Conservation (phyloP, 1,139 yeast species). For the Pichia sp. region DNA sequence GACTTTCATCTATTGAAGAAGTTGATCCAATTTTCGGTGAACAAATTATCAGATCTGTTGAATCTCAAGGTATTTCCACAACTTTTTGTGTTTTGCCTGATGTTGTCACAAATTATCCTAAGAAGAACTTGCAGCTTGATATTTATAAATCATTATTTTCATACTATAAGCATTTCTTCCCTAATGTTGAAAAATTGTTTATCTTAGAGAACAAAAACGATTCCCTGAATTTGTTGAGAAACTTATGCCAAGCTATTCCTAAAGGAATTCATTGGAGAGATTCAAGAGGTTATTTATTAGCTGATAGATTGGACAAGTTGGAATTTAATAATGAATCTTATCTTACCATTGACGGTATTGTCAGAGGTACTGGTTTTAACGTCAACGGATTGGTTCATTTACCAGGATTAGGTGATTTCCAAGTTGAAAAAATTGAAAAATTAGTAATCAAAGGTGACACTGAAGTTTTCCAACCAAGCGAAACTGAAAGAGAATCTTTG, state of each 20-base stretch:
- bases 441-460: slow-evolving; percentile 22
- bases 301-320: slow-evolving; percentile 53
- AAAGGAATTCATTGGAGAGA: slow-evolving; percentile 89
- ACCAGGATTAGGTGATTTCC: slow-evolving; percentile 88
- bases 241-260: slow-evolving; percentile 80
- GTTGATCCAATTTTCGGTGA: slow-evolving; percentile 79
- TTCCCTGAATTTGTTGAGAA: slow-evolving; percentile 60
- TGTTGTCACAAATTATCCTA: slow-evolving; percentile 55
- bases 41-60: slow-evolving; percentile 77
- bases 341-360: slow-evolving; percentile 68
- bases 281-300: slow-evolving; percentile 75
- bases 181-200: slow-evolving; percentile 70
- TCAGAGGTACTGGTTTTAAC: slow-evolving; percentile 80
- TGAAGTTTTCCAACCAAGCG: slow-evolving; percentile 32
- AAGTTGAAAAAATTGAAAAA: slow-evolving; percentile 59
- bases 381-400: slow-evolving; percentile 73
- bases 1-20: slow-evolving; percentile 76
- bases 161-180: slow-evolving; percentile 85
- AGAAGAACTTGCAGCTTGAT: slow-evolving; percentile 70
- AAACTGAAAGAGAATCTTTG: slow-evolving; percentile 50
- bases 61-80: slow-evolving; percentile 87
- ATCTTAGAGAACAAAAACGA: slow-evolving; percentile 65
- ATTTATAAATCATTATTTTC: slow-evolving; percentile 75
- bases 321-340: slow-evolving; percentile 27
- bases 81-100: slow-evolving; percentile 79